A percentile compares a stretch with the other conserved stretches of the same genome.
Evolutionary conservation across 2,329 filamentous ascomycete species (phyloP).

Genomic region (Epichloe typhina): DNA sequence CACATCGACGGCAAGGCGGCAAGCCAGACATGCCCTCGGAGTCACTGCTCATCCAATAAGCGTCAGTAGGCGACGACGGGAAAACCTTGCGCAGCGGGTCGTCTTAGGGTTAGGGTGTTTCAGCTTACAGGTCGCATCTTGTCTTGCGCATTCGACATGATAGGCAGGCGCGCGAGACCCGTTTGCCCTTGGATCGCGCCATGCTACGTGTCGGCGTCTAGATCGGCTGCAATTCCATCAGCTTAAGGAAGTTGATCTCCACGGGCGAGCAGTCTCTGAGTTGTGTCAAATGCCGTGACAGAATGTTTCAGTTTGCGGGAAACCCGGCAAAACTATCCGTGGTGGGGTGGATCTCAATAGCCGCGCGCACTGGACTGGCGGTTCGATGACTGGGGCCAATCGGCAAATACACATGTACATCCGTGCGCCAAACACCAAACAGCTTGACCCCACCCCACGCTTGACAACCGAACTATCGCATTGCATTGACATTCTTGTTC

Average conservation of each 20-base stretch:
- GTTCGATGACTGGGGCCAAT: neutral
- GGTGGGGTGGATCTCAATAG: slow-evolving; percentile 5
- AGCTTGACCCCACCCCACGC: neutral
- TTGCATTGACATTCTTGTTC: too few relatives aligned
- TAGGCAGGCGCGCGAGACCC: slow-evolving; percentile 19
- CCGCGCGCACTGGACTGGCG: slow-evolving; percentile 1
- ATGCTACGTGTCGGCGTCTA: slow-evolving; percentile 9
- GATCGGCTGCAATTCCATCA: slow-evolving; percentile 7
- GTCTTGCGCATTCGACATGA: slow-evolving; percentile 20
- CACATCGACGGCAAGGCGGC: slow-evolving; percentile 25
- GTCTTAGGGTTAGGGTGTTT: too few relatives aligned
- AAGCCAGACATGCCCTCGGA: slow-evolving; percentile 20
- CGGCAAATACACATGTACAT: neutral
- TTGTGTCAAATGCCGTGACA: slow-evolving; percentile 7
- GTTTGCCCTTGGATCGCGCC: slow-evolving; percentile 12
- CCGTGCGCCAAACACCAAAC: neutral
- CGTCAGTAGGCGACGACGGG: slow-evolving; percentile 5
- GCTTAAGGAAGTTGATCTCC: slow-evolving; percentile 1
- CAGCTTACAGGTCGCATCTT: slow-evolving; percentile 19
- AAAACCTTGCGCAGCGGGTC: neutral
- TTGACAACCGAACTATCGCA: neutral
- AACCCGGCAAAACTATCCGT: slow-evolving; percentile 1
- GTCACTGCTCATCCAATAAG: slow-evolving; percentile 12
- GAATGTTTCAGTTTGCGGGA: slow-evolving; percentile 1
- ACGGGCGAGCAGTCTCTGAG: slow-evolving; percentile 5